These are phyloP conservation scores for Boeremia exigua DNA, from an alignment of 2,329 filamentous ascomycete genomes.

Conservation along the genomic window DNA sequence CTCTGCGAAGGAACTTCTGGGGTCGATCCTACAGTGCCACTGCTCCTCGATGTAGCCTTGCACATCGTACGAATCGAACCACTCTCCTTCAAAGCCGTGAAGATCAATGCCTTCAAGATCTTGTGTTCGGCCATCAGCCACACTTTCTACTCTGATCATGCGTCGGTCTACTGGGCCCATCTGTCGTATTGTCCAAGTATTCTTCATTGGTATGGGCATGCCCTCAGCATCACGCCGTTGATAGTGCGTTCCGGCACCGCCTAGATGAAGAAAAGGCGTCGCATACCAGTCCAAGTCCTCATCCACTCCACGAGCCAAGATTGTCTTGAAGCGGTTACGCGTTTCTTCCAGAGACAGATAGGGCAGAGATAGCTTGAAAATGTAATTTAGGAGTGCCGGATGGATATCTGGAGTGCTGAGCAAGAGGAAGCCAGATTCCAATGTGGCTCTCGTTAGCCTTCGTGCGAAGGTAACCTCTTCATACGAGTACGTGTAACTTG, in stretches of 20 bases:
- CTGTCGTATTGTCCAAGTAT: slow-evolving; percentile 40
- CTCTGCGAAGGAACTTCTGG: slow-evolving; percentile 65
- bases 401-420: slow-evolving; percentile 54
- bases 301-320: slow-evolving; percentile 48
- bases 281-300: slow-evolving; percentile 65
- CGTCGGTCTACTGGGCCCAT: slow-evolving; percentile 44
- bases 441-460: slow-evolving; percentile 68
- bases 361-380: slow-evolving; percentile 73
- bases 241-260: slow-evolving; percentile 72
- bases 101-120: slow-evolving; percentile 54
- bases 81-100: slow-evolving; percentile 73
- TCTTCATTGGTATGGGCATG: slow-evolving; percentile 39
- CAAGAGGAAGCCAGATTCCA: slow-evolving; percentile 68
- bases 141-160: slow-evolving; percentile 24
- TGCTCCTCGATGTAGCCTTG: slow-evolving; percentile 71
- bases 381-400: slow-evolving; percentile 48
- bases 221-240: slow-evolving; percentile 49
- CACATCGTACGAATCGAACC: slow-evolving; percentile 78
- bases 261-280: slow-evolving; percentile 69
- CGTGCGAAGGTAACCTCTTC: slow-evolving; percentile 73
- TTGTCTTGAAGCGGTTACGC: slow-evolving; percentile 46
- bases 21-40: slow-evolving; percentile 68
- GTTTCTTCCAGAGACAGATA: slow-evolving; percentile 56
- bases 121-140: slow-evolving; percentile 28
- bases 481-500: slow-evolving; percentile 64